Evolutionary conservation across 2,329 filamentous ascomycete genomes (phyloP), one percentile per base, ranked within the genome.

Genomic region (Scolecobasidium constrictum): DNA sequence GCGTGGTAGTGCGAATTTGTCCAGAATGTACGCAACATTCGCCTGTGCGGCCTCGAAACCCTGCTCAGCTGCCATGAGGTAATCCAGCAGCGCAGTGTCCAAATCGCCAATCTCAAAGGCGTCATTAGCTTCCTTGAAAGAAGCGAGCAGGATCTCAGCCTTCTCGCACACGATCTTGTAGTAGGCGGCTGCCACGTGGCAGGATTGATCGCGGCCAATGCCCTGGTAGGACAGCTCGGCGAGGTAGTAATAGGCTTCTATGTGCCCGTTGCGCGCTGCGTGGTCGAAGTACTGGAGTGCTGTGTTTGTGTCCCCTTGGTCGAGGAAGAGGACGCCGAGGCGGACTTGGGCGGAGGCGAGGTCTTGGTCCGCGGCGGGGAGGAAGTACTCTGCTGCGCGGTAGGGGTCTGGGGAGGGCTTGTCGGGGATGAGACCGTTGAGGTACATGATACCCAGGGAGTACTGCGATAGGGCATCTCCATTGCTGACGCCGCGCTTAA

Each of bases 81-180:
- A 88, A 42, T 81, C 73, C 15, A 94, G 72, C 38, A 94, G 72
- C 2, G 88, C 88, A 19, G 81, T 72, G 52, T 94, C 86, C 21
- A 78, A 71, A 54, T 94, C 83, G 4, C 86, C 86, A 15, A 75
- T 70, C 44, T 86, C 81, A 54, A 85, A 93, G 0, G 86, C 87
- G 36, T 78, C 71, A 52, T 94, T 94, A 1, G 88, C 85, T 60
- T 94, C 86, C 2, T 69, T 67, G 68, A 93, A 87, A 0, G 85
- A 81, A 0, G 85, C 88, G 31, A 94, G 72, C 28, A 86, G 81
- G 57, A 86, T 78, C 47, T 92, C 90, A 0, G 90, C 92, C 60
- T 93, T 94, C 61, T 88, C 81, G 38, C 86, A 77, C 42, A 96
- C 80, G 55, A 96, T 88, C 57, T 81, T 86, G 56, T 94, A 95